Percentiles rank a stretch among this genome's conserved stretches.
Conservation (phyloP, 352 stramenopile genomes). For the Phytophthora syringae region DNA sequence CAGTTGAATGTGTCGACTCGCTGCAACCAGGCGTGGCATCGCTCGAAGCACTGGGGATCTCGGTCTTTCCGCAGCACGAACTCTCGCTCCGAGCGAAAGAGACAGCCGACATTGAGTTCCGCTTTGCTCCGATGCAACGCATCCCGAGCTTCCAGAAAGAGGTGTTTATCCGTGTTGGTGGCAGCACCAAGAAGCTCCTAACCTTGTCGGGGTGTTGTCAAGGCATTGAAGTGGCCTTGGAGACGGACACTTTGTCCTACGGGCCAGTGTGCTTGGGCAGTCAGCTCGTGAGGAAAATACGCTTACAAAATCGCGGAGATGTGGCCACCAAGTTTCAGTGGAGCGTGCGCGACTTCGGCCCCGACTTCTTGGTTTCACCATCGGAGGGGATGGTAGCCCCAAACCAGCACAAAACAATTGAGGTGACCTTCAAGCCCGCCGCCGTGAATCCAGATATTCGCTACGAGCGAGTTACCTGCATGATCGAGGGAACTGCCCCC, state of each 20-base stretch:
- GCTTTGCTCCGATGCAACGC: constrained; percentile 75
- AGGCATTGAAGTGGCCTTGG: constrained; percentile 91
- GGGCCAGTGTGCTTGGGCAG: constrained; percentile 90
- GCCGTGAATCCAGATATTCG: constrained; percentile 87
- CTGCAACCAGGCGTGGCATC: constrained; percentile 30
- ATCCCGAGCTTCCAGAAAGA: constrained; percentile 71
- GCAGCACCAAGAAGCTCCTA: constrained; percentile 76
- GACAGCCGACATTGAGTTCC: constrained; percentile 73
- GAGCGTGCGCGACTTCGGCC: constrained; percentile 72
- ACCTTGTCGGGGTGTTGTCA: constrained; percentile 87
- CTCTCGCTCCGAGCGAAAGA: constrained; percentile 82
- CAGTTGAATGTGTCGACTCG: constrained; percentile 61
- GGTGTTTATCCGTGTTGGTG: constrained; percentile 66
- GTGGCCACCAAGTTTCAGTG: constrained; percentile 90
- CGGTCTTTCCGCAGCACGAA: constrained; percentile 68
- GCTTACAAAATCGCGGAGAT: constrained; percentile 92
- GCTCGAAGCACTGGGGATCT: constrained; percentile 59
- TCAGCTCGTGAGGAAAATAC: constrained; percentile 82
- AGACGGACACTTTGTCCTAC: constrained; percentile 91
- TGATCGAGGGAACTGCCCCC: constrained; percentile 64
- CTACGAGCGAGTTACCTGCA: constrained; percentile 80
- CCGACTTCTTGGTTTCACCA: constrained; percentile 86
- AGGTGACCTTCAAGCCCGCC: constrained; percentile 90
- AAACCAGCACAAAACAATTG: constrained; percentile 88
- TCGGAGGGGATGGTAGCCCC: constrained; percentile 83